phyloP scores from a whole-genome alignment of 75 land plant genomes.

The Isoetes taiwanensis region DNA sequence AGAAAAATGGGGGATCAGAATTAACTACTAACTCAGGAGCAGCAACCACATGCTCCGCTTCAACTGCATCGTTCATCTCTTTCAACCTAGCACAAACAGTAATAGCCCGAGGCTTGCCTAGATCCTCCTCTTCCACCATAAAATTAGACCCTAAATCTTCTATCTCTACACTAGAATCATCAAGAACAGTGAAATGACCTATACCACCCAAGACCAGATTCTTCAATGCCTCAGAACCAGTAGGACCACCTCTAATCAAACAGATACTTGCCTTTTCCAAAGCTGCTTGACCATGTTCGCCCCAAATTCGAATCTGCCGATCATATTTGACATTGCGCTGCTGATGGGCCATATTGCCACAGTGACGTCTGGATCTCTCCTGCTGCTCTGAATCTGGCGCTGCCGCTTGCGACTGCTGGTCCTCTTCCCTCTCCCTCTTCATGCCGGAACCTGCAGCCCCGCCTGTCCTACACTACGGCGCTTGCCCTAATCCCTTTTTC shows the following conservation, averaged over 20 bases:
- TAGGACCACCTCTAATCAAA: conserved; percentile 86
- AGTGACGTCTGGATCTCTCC: too few relatives aligned
- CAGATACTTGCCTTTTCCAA: conserved; percentile 78
- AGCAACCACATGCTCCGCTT: conserved; percentile 78
- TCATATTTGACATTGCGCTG: conserved; percentile 16
- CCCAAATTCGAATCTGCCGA: conserved; percentile 66
- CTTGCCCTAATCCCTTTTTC: too few relatives aligned
- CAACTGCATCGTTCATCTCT: conserved; percentile 87
- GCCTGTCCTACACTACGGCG: too few relatives aligned
- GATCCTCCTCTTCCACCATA: conserved; percentile 59
- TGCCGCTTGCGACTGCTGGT: too few relatives aligned
- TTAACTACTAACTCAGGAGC: conserved; percentile 69
- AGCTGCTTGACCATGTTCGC: conserved; percentile 89
- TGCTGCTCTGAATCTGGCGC: too few relatives aligned
- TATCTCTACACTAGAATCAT: conserved; percentile 59
- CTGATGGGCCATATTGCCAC: conserved; percentile 11
- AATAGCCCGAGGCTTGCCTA: conserved; percentile 86
- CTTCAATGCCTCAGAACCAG: conserved; percentile 85
- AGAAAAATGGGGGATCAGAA: conserved; percentile 65
- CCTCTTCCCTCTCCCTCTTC: too few relatives aligned
- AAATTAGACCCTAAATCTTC: conserved; percentile 90
- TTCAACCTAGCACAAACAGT: conserved; percentile 69
- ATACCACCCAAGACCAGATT: conserved; percentile 93
- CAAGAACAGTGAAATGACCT: conserved; percentile 79
- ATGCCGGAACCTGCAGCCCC: too few relatives aligned